phyloP scores from a whole-genome alignment of 1,284 basidiomycete genomes.

The Papiliotrema nemorosa region DNA sequence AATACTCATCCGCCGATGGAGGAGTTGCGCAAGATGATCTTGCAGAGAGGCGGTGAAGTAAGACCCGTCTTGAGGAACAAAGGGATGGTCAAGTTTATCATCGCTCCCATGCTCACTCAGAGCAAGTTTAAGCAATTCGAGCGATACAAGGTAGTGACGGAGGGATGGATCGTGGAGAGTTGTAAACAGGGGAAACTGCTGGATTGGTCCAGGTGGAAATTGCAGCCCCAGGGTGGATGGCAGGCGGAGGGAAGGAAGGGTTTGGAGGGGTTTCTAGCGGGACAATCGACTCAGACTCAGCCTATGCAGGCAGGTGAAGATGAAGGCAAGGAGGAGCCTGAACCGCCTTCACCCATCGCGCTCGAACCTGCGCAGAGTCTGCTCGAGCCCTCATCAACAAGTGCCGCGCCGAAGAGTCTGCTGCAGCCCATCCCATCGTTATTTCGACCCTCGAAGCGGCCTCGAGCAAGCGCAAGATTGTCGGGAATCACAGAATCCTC shows the following conservation, averaged over 20 bases:
- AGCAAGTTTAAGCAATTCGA: constrained; percentile 84
- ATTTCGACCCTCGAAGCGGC: background rate
- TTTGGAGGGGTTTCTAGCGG: constrained; percentile 33
- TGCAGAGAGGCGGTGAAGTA: constrained; percentile 77
- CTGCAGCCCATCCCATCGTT: background rate
- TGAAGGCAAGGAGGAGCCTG: constrained; percentile 3
- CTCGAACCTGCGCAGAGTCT: background rate
- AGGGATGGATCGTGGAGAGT: constrained; percentile 82
- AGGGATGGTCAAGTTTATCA: constrained; percentile 57
- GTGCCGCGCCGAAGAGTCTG: constrained; percentile 2
- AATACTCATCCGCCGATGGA: constrained; percentile 84
- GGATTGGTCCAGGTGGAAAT: constrained; percentile 45
- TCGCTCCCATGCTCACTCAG: constrained; percentile 85
- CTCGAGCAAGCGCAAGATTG: background rate
- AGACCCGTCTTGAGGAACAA: constrained; percentile 55
- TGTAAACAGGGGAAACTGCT: constrained; percentile 60
- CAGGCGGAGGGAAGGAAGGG: constrained; percentile 31
- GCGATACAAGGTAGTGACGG: constrained; percentile 79
- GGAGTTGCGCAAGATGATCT: constrained; percentile 73
- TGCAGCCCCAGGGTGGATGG: constrained; percentile 34
- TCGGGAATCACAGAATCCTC: background rate
- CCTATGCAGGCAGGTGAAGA: constrained; percentile 6
- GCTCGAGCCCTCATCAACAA: background rate
- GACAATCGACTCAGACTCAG: constrained; percentile 1
- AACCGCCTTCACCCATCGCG: background rate